Evolutionary conservation across 495 filamentous ascomycete genomes (phyloP).

Genomic region (Staphylotrichum longicolle): DNA sequence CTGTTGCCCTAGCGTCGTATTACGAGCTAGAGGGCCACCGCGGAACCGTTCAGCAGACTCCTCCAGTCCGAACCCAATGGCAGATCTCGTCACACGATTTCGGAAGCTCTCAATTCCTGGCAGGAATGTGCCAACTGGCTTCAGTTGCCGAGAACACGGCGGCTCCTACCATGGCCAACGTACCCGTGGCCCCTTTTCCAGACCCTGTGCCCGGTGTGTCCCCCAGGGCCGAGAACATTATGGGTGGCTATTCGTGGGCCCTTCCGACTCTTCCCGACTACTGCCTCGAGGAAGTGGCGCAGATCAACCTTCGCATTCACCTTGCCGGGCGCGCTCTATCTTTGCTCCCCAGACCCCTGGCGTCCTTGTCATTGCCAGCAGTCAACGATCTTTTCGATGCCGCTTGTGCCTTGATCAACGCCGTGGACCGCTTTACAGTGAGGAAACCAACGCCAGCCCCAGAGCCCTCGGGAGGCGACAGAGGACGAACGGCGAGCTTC

Average conservation of each 20-base stretch:
- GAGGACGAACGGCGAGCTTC: too few relatives aligned
- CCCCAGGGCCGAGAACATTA: neutral
- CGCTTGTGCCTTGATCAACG: conserved; percentile 19
- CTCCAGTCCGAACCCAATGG: neutral
- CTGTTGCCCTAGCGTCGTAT: neutral
- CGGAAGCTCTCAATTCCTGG: neutral
- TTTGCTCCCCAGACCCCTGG: neutral
- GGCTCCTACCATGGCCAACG: neutral
- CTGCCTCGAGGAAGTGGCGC: conserved; percentile 18
- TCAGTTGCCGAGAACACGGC: conserved; percentile 3
- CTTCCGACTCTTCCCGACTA: neutral
- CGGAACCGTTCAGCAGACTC: neutral
- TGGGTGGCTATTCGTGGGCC: neutral
- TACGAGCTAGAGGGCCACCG: neutral
- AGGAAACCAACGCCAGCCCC: neutral
- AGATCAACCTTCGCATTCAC: too few relatives aligned
- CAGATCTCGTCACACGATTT: neutral
- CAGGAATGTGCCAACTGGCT: neutral
- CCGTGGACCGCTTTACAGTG: conserved; percentile 15
- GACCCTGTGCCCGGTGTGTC: neutral
- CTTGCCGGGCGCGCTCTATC: conserved; percentile 20
- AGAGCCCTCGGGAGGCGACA: too few relatives aligned
- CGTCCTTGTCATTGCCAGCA: conserved; percentile 11
- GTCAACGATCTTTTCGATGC: conserved; percentile 23
- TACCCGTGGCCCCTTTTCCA: neutral